These are phyloP conservation scores for Carex arenaria DNA, from an alignment of 202 grass and related monocot genomes.

Conservation along the genomic window DNA sequence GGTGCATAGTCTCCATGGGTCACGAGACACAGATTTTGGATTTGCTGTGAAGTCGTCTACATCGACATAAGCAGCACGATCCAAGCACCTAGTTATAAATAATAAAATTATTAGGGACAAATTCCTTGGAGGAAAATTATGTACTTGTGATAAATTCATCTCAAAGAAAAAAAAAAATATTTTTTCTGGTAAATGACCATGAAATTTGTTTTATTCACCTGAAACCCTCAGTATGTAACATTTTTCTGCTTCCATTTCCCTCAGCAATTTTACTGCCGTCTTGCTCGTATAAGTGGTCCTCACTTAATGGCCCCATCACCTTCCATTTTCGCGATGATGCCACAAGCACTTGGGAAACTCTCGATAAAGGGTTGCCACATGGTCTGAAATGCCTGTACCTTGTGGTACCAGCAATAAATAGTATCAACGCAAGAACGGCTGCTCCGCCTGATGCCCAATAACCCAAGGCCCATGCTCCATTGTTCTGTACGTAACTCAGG, in stretches of 20 bases:
- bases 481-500: slow-evolving; percentile 77
- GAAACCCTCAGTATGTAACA: slow-evolving; percentile 55
- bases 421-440: slow-evolving; percentile 45
- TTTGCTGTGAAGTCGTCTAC: slow-evolving; percentile 3
- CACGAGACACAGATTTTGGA: slow-evolving; percentile 14
- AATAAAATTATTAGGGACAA: not conserved
- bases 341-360: slow-evolving; percentile 56
- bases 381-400: slow-evolving; percentile 55
- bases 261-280: slow-evolving; percentile 38
- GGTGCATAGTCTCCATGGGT: slow-evolving; percentile 77
- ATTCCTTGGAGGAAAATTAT: not conserved
- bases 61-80: slow-evolving; percentile 52
- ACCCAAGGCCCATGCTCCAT: slow-evolving; percentile 56
- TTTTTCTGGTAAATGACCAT: not conserved
- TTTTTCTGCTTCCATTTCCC: slow-evolving; percentile 31
- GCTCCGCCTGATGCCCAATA: slow-evolving; percentile 72
- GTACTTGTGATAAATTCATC: not conserved
- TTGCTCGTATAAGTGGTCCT: slow-evolving; percentile 41
- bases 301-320: slow-evolving; percentile 16
- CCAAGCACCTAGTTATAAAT: slow-evolving; percentile 41
- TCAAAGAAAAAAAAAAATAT: not conserved
- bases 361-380: slow-evolving; percentile 50
- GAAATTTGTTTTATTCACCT: slow-evolving; percentile 21
- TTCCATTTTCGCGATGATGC: slow-evolving; percentile 64
- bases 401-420: slow-evolving; percentile 55